A percentile compares a stretch with the other conserved stretches of the same genome.
Evolutionary conservation across 2,329 filamentous ascomycete genomes (phyloP).

Genomic region (Ceratocystis cacaofunesta): DNA sequence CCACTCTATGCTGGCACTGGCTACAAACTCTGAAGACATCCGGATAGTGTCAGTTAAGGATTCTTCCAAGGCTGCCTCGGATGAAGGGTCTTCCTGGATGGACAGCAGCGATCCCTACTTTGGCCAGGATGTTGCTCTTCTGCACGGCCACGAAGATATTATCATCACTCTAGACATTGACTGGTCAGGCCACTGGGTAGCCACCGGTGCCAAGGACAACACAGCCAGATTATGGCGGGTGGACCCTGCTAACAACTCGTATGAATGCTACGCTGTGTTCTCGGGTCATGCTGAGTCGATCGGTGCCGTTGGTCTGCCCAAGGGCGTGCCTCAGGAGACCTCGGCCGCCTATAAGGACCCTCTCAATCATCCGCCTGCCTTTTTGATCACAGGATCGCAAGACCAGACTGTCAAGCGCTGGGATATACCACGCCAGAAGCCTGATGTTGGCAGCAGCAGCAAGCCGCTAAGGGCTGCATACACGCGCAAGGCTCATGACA

Average conservation of each 20-base stretch:
- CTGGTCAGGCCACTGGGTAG: slow-evolving; percentile 95
- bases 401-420: slow-evolving; percentile 92
- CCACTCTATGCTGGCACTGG: slow-evolving; percentile 68
- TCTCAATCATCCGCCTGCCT: slow-evolving; percentile 64
- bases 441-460: slow-evolving; percentile 22
- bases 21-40: slow-evolving; percentile 89
- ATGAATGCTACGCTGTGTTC: slow-evolving; percentile 65
- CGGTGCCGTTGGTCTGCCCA: slow-evolving; percentile 74
- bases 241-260: slow-evolving; percentile 60
- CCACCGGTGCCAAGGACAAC: slow-evolving; percentile 93
- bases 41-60: slow-evolving; percentile 62
- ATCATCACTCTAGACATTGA: slow-evolving; percentile 89
- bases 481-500: slow-evolving; percentile 92
- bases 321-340: slow-evolving; percentile 48
- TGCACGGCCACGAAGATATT: slow-evolving; percentile 88
- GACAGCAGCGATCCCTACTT: slow-evolving; percentile 45
- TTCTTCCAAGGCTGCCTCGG: slow-evolving; percentile 15
- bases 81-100: slow-evolving; percentile 19
- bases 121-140: slow-evolving; percentile 70
- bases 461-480: slow-evolving; percentile 53
- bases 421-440: slow-evolving; percentile 52
- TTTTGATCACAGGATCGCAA: slow-evolving; percentile 81
- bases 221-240: slow-evolving; percentile 81
- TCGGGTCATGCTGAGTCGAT: slow-evolving; percentile 89
- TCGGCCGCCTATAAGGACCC: slow-evolving; percentile 60